Evolutionary conservation across 225 moss, liverwort and hornwort genomes (phyloP).

Genomic region (Marchantia polymorpha): DNA sequence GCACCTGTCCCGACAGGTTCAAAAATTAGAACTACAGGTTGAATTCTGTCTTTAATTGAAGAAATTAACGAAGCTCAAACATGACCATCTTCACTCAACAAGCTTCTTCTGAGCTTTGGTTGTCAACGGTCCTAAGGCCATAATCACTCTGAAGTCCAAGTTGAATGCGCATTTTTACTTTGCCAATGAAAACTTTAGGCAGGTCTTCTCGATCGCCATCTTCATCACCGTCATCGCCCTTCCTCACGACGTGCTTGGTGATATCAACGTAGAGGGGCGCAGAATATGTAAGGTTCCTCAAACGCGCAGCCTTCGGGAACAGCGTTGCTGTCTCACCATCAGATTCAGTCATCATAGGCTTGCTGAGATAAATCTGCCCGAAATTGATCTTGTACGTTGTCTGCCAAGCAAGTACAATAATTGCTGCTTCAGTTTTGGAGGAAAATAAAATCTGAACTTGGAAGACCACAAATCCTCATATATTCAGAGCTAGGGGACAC

Average conservation of each 20-base stretch:
- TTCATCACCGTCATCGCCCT: conserved; percentile 87
- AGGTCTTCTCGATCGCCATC: conserved; percentile 89
- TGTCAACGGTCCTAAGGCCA: neutral
- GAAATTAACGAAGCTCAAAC: neutral
- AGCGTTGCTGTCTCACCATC: conserved; percentile 99
- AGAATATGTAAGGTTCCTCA: conserved; percentile 97
- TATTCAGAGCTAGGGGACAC: neutral
- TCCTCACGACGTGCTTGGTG: conserved; percentile 82
- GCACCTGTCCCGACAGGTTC: conserved; percentile 42
- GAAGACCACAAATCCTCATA: neutral
- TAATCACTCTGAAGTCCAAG: neutral
- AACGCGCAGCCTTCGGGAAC: conserved; percentile 93
- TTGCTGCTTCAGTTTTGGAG: neutral
- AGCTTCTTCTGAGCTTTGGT: neutral
- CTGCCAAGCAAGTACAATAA: conserved; percentile 18
- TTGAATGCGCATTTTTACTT: conserved; percentile 27
- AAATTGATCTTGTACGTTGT: conserved; percentile 99
- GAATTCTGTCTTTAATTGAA: neutral
- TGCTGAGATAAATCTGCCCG: conserved; percentile 95
- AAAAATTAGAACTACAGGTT: neutral
- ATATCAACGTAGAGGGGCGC: conserved; percentile 97
- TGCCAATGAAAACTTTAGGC: conserved; percentile 96
- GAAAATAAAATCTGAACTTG: neutral
- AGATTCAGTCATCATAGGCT: conserved; percentile 99
- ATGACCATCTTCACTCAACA: neutral